Evolutionary conservation across 331 rosid genomes (phyloP).

Genomic region (Cydonia oblonga): DNA sequence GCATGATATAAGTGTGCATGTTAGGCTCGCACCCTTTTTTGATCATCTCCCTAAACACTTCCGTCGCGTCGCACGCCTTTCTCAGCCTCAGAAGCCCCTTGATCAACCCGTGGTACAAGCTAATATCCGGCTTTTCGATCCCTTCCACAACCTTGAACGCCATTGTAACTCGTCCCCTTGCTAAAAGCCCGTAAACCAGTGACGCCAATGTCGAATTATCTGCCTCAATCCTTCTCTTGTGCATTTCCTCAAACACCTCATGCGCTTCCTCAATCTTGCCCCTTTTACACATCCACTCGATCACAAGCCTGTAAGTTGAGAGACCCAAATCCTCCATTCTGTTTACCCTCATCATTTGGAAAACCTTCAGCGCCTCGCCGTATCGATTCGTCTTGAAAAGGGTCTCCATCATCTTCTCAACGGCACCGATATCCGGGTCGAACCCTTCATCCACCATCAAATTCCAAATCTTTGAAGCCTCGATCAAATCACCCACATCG

Average conservation of each 20-base stretch:
- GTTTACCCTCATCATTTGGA: slow-evolving; percentile 43
- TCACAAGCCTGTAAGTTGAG: slow-evolving; percentile 53
- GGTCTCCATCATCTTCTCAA: slow-evolving; percentile 59
- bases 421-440: slow-evolving; percentile 42
- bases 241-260: slow-evolving; percentile 62
- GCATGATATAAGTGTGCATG: slow-evolving; percentile 77
- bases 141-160: slow-evolving; percentile 40
- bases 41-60: slow-evolving; percentile 72
- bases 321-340: slow-evolving; percentile 41
- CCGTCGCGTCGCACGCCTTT: slow-evolving; percentile 60
- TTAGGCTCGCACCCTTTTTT: slow-evolving; percentile 64
- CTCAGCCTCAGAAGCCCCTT: slow-evolving; percentile 66
- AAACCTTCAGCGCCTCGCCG: slow-evolving; percentile 58
- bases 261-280: slow-evolving; percentile 39
- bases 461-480: slow-evolving; percentile 76
- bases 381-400: slow-evolving; percentile 44
- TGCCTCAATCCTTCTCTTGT: slow-evolving; percentile 32
- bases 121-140: slow-evolving; percentile 40
- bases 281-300: slow-evolving; percentile 56
- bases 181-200: slow-evolving; percentile 49
- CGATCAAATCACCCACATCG: slow-evolving; percentile 55
- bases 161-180: slow-evolving; percentile 44
- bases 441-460: slow-evolving; percentile 73
- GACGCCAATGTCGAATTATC: slow-evolving; percentile 37
- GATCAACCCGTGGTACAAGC: slow-evolving; percentile 56